Evolutionary conservation across 2,329 filamentous ascomycete genomes (phyloP), one percentile per base, ranked within the genome.

Genomic region (Colletotrichum tabaci): DNA sequence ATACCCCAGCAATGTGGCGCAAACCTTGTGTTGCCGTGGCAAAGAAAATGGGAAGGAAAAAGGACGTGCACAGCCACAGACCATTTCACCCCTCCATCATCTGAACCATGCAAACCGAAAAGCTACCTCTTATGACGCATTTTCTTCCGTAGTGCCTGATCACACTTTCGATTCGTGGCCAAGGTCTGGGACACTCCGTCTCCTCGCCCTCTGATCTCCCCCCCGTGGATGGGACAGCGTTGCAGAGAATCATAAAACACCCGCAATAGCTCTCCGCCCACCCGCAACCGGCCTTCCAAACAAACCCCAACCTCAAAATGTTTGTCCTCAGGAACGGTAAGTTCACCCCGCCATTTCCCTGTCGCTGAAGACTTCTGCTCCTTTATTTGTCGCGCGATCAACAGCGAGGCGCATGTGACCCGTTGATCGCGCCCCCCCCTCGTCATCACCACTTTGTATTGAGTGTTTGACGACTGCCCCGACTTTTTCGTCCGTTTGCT

Each of bases 271-370:
- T 65, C 46, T 61, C 66, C 56, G 47, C 47, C 40, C 46, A 62
- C 63, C 26, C 58, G 65, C 42, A 62, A 47, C 49, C 57, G 53
- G 60, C 61, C 55, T 26, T 58, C 61, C 49, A 46, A 72, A 62
- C 61, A 56, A 52, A 26, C 63, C 61, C 44, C 53, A 18, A 49
- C 66, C 74, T 74, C 78, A 81, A 70, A 74, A 82, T 82, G 80
- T 82, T 82, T 74, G 80, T 82, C 76, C 78, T 82, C 67, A 78
- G 80, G 74, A 82, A 82, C 76, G 80, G 80, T 82, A 77, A 75
- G 80, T 80, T 66, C 69, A 61, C 71, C 65, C 73, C 73, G 67
- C 71, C 61, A 57, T 42, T 40, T 47, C n/a, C 30, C 18, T 42
- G 18, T 66, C 23, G 18, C 61, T n/a, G 21, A 44, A 16, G 18